Conservation (phyloP, 495 filamentous ascomycete genomes). For the Sordaria brevicollis region DNA sequence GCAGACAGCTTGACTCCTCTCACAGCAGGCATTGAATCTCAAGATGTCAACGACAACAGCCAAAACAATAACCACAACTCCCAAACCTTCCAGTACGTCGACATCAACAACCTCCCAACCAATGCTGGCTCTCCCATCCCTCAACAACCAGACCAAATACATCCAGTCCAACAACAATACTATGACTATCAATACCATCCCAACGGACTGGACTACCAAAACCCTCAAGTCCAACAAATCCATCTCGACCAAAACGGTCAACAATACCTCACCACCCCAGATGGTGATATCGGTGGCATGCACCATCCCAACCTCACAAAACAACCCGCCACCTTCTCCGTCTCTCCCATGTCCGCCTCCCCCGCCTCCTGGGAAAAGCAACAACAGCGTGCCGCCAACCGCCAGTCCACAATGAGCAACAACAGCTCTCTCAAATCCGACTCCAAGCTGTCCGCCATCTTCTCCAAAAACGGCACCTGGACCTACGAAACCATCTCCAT, state of each 20-base stretch:
- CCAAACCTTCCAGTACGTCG: background rate
- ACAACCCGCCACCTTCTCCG: background rate
- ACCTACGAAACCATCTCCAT: constrained; percentile 11
- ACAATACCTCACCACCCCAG: background rate
- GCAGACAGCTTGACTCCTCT: background rate
- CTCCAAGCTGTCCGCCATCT: background rate
- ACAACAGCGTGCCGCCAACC: background rate
- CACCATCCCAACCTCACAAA: too few relatives aligned
- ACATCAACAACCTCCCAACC: background rate
- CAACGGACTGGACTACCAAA: background rate
- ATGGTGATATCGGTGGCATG: too few relatives aligned
- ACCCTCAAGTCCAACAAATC: background rate
- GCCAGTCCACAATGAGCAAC: background rate
- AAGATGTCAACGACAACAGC: background rate
- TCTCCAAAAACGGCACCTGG: constrained; percentile 10
- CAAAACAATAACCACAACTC: too few relatives aligned
- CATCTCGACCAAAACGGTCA: background rate
- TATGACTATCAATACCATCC: background rate
- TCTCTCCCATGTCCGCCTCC: background rate
- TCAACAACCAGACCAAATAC: background rate
- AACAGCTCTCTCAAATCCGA: background rate
- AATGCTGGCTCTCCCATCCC: background rate
- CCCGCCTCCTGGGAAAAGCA: background rate
- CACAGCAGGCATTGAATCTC: background rate
- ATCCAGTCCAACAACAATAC: background rate